Base-by-base conservation (phyloP, 2,329 filamentous ascomycete genomes). In the Aureobasidium sp. region DNA sequence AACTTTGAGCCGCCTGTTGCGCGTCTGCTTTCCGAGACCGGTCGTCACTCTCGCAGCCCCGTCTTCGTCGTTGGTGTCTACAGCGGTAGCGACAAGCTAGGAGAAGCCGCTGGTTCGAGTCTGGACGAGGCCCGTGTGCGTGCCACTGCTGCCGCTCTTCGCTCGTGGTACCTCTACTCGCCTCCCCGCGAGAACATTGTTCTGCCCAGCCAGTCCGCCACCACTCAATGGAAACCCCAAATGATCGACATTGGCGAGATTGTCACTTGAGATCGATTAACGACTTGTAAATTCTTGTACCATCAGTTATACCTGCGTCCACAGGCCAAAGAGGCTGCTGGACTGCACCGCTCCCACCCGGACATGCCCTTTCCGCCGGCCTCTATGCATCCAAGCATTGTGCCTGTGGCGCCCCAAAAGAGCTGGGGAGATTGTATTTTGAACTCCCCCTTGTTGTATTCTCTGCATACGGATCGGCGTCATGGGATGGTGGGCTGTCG, bases 141-240 rank as follows among this genome's bases (percentile, higher is more conserved):
- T 73, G 94, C 94, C 22, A 86, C 90, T 41, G 92, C 95, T 70
- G 87, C 88, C 65, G 87, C 91, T 20, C 80, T 99, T 71, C 96
- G 96, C 81, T 82, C 87, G 6, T 99, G 94, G 94, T 99, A 99
- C 76, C 80, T 99, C 59, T 99, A 99, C 79, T 92, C 87, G 73
- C 93, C 94, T 1, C 71, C 84, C 48, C 73, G 78, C 8, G 75
- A 83, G 37, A 73, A 79, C 27, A 74, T 78, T 7, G 76, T 77
- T 36, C 71, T 83, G 60, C 82, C 83, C 29, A 83, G 79, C 66
- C 79, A 80, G 65, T 78, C 72, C 65, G 72, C 75, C 63, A 74
- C 72, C 41, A 70, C 51, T 20, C 25, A 51, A 29, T 85, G 82
- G 79, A 79, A 76, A 69, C 78, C 82, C n/a, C 79, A 82, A 63